phyloP scores from a whole-genome alignment of 352 stramenopile species.

The Globisporangium parvum region DNA sequence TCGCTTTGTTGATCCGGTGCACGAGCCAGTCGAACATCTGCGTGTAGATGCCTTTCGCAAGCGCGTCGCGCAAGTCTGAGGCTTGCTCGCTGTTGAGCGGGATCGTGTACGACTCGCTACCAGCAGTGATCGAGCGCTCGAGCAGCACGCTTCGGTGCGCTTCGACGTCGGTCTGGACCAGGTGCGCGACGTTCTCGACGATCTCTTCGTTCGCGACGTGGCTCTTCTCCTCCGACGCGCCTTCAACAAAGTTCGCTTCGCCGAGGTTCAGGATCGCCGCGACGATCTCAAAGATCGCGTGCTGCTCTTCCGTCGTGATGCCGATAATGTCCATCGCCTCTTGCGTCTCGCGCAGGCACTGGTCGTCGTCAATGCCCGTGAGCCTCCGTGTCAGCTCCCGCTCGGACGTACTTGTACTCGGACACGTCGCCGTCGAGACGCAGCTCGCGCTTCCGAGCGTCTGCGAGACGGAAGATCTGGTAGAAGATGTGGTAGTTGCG shows the following conservation, averaged over 20 bases:
- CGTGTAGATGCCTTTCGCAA: slow-evolving; percentile 96
- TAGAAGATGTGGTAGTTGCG: slow-evolving; percentile 99
- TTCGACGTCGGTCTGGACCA: slow-evolving; percentile 55
- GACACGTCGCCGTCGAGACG: slow-evolving; percentile 48
- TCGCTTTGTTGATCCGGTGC: slow-evolving; percentile 73
- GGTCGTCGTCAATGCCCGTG: slow-evolving; percentile 58
- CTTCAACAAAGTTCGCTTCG: slow-evolving; percentile 89
- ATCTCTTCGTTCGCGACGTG: slow-evolving; percentile 54
- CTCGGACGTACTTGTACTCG: slow-evolving; percentile 78
- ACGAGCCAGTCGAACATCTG: slow-evolving; percentile 97
- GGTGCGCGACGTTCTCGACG: slow-evolving; percentile 44
- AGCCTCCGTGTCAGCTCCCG: slow-evolving; percentile 43
- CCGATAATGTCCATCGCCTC: slow-evolving; percentile 88
- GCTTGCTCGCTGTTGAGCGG: slow-evolving; percentile 86
- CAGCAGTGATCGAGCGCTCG: slow-evolving; percentile 88
- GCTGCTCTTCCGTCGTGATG: slow-evolving; percentile 83
- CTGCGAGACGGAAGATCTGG: slow-evolving; percentile 79
- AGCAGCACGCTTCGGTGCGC: slow-evolving; percentile 87
- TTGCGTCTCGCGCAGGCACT: slow-evolving; percentile 79
- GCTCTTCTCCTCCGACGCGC: slow-evolving; percentile 42
- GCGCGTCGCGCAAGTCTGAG: slow-evolving; percentile 87
- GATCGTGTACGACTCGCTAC: slow-evolving; percentile 92
- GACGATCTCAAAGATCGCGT: slow-evolving; percentile 92
- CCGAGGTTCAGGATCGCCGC: slow-evolving; percentile 96
- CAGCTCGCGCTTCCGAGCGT: slow-evolving; percentile 41